Conservation (phyloP, 306 rosid species). For the Aeschynomene evenia region DNA sequence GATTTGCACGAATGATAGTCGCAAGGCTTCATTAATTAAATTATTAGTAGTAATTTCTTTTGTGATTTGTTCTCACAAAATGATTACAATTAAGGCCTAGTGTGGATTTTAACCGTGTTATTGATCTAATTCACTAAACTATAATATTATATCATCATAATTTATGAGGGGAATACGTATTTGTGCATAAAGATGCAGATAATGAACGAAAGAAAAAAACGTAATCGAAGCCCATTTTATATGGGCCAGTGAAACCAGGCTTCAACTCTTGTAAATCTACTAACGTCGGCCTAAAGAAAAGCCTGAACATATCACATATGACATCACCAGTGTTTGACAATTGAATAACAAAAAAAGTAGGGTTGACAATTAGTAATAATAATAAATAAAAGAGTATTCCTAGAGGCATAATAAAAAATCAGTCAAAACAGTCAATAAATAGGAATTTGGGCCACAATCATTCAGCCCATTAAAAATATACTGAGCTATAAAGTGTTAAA, state of each 20-base stretch:
- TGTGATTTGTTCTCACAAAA: background rate
- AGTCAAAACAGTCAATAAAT: too few relatives aligned
- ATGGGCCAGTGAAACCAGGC: background rate
- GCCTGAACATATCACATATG: too few relatives aligned
- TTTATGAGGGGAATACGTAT: background rate
- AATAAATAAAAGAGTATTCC: too few relatives aligned
- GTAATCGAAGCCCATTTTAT: slow-evolving; percentile 3
- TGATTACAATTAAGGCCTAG: too few relatives aligned
- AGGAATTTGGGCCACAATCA: too few relatives aligned
- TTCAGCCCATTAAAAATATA: too few relatives aligned
- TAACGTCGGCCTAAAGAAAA: background rate
- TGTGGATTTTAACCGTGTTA: background rate
- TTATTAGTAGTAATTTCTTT: background rate
- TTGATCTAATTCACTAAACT: background rate
- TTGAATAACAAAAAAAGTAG: background rate
- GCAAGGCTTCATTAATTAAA: background rate
- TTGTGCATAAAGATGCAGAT: background rate
- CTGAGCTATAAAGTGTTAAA: too few relatives aligned
- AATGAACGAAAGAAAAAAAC: too few relatives aligned
- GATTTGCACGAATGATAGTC: background rate
- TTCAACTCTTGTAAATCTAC: background rate
- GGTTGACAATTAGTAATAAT: background rate
- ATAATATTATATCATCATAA: background rate
- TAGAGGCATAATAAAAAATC: too few relatives aligned
- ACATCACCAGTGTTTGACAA: background rate